phyloP scores from a whole-genome alignment of 257 asterid genomes.

The Echites panduratus region DNA sequence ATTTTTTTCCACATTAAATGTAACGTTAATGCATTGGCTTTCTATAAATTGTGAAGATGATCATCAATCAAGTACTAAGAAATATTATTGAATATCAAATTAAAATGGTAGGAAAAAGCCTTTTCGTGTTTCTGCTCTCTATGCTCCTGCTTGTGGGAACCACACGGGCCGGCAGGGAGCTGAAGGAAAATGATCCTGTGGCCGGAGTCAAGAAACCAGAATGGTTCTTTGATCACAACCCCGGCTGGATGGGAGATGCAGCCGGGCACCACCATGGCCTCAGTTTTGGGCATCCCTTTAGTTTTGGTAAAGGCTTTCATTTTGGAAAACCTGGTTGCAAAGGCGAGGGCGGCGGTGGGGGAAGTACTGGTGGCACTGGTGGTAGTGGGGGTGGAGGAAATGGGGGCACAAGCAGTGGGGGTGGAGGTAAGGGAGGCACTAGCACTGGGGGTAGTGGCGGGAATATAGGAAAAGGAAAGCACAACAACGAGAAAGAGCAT shows the following conservation, averaged over 20 bases:
- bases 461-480: background rate
- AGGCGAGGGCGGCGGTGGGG: constrained; percentile 16
- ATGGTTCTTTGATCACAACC: constrained; percentile 17
- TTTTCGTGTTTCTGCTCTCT: constrained; percentile 23
- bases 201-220: constrained; percentile 13
- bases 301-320: constrained; percentile 8
- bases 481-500: background rate
- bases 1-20: background rate
- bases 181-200: constrained; percentile 20
- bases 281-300: constrained; percentile 7
- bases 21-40: background rate
- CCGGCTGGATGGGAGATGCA: background rate
- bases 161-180: constrained; percentile 27
- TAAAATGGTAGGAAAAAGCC: constrained; percentile 27
- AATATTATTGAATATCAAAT: too few relatives aligned
- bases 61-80: too few relatives aligned
- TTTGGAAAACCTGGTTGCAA: constrained; percentile 17
- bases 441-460: constrained; percentile 8
- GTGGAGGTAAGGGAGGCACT: constrained; percentile 16
- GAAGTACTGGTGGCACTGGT: too few relatives aligned
- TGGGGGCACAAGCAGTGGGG: too few relatives aligned
- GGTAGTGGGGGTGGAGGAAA: too few relatives aligned
- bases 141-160: constrained; percentile 31
- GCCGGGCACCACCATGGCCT: too few relatives aligned
- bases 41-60: constrained; percentile 5